These are phyloP conservation scores for Thermothielavioides terrestris DNA, from an alignment of 495 filamentous ascomycete species.

Conservation along the genomic window DNA sequence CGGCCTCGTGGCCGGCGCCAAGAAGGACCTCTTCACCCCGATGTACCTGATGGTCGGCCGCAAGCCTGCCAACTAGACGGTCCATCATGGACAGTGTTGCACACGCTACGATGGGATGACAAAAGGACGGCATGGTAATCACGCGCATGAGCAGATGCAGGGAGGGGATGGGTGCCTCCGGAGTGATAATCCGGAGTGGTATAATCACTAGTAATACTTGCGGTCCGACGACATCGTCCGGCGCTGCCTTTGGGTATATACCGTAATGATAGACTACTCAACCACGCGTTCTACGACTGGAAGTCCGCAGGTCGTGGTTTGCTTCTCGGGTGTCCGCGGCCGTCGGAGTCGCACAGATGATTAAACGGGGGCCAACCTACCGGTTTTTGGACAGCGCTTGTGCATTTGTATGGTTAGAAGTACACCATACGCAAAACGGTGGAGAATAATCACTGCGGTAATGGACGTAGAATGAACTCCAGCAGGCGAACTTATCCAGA, in stretches of 20 bases:
- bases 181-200: background rate
- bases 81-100: constrained; percentile 1
- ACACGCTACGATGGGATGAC: constrained; percentile 14
- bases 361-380: no score
- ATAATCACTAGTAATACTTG: constrained; percentile 6
- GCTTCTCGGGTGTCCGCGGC: no score
- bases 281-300: background rate
- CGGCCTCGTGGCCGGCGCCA: constrained; percentile 79
- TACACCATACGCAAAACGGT: no score
- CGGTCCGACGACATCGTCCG: background rate
- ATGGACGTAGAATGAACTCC: no score
- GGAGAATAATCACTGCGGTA: no score
- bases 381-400: no score
- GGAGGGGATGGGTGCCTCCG: background rate
- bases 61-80: constrained; percentile 55
- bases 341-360: no score
- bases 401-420: no score
- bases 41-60: constrained; percentile 98
- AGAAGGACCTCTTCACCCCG: constrained; percentile 91
- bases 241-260: background rate
- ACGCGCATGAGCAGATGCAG: constrained; percentile 13
- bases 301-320: no score
- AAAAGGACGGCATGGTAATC: constrained; percentile 13
- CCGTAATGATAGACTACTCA: constrained; percentile 2
- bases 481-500: no score